phyloP scores from a whole-genome alignment of 1,139 yeast genomes.

The Protomyces arabidopsidicola region DNA sequence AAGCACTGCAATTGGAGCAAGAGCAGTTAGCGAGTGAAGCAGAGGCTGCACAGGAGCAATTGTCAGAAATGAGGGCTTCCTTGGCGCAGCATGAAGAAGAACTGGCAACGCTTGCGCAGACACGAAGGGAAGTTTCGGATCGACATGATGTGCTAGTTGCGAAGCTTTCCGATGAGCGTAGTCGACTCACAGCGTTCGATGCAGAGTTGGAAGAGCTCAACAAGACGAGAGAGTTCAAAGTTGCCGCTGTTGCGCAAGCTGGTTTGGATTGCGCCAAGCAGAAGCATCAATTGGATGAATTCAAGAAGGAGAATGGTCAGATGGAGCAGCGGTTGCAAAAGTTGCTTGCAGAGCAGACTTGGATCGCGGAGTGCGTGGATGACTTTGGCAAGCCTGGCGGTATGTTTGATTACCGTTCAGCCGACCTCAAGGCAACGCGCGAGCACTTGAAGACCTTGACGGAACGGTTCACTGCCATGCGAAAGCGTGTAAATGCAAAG shows the following conservation, averaged over 20 bases:
- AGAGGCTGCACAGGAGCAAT: constrained; percentile 38
- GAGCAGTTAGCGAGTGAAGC: constrained; percentile 66
- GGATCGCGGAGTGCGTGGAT: constrained; percentile 66
- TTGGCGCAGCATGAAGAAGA: constrained; percentile 30
- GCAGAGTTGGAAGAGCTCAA: constrained; percentile 72
- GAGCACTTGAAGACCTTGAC: constrained; percentile 55
- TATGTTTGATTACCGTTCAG: constrained; percentile 45
- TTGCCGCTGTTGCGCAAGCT: constrained; percentile 48
- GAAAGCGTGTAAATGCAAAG: constrained; percentile 76
- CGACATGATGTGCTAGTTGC: constrained; percentile 33
- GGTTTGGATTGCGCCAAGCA: constrained; percentile 58
- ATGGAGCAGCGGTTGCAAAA: constrained; percentile 48
- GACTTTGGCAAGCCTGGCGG: constrained; percentile 43
- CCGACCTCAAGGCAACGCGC: constrained; percentile 60
- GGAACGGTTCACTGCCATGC: constrained; percentile 68
- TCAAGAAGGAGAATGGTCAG: constrained; percentile 45
- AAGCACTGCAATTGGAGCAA: constrained; percentile 61
- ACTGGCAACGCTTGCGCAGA: constrained; percentile 25
- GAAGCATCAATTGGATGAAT: constrained; percentile 61
- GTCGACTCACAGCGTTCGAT: constrained; percentile 62
- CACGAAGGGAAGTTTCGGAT: constrained; percentile 26
- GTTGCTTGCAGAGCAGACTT: constrained; percentile 56
- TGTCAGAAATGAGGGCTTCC: constrained; percentile 29
- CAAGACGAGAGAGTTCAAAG: constrained; percentile 50
- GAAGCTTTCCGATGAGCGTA: constrained; percentile 58